Percentiles rank a stretch among this genome's conserved stretches.
Conservation (phyloP, 495 filamentous ascomycete species). For the Aspergillus biplanus region DNA sequence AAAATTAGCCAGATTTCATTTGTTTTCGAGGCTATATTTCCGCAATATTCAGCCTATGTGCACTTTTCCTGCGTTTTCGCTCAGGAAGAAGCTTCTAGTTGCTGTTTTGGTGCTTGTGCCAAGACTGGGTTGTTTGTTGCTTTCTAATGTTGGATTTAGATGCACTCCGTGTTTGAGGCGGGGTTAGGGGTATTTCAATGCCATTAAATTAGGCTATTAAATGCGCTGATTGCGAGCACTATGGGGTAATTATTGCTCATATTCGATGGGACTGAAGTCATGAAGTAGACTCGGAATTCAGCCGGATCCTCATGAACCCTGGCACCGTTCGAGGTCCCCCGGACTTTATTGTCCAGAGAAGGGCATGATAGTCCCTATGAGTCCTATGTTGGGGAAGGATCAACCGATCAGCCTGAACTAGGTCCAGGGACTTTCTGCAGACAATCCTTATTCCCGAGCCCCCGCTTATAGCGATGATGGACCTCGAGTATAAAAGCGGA, state of each 20-base stretch:
- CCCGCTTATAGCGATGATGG: background rate
- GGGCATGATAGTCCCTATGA: background rate
- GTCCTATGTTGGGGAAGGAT: background rate
- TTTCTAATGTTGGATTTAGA: background rate
- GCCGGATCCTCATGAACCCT: background rate
- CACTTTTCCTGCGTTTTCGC: background rate
- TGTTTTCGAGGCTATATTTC: background rate
- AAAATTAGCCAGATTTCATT: background rate
- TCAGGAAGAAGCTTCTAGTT: background rate
- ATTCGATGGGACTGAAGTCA: background rate
- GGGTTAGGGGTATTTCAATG: background rate
- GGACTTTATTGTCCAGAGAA: background rate
- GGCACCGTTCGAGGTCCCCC: background rate
- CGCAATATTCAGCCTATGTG: background rate
- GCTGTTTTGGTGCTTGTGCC: background rate
- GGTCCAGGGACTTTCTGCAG: background rate
- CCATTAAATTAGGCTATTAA: background rate
- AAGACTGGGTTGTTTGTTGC: background rate
- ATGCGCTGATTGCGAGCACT: background rate
- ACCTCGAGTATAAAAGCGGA: background rate
- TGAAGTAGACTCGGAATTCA: background rate
- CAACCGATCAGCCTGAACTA: conserved; percentile 2
- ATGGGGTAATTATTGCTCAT: background rate
- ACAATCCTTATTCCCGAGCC: background rate
- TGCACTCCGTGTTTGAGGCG: background rate